Evolutionary conservation across 768 basidiomycete genomes (phyloP), one percentile per base, ranked within the genome.

Genomic region (Termitomyces sp.): DNA sequence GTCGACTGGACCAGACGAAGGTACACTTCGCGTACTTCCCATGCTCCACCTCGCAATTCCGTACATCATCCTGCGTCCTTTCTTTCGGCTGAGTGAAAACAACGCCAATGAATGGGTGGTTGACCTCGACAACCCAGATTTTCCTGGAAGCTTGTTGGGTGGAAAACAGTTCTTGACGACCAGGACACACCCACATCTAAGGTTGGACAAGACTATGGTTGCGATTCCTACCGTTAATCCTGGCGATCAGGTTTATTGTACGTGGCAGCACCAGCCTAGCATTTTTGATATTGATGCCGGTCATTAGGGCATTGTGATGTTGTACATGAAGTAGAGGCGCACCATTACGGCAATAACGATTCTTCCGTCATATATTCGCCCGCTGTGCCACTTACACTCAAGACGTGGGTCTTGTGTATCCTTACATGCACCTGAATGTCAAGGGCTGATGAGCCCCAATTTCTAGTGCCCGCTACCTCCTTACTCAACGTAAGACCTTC

Each of bases 191-290:
- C 87, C 87, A 0, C 85, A 88, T 66, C 63, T 88, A n/a, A 65
- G 70, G 53, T 70, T 88, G 19, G 71, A 66, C 5, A 62, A 72
- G 60, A 82, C 79, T 1, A 85, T 87, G 84, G 69, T 78, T 9
- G 76, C 78, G 9, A 70, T 86, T 41, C 83, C 85, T 0, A 68
- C 54, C 17, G 82, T 88, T 2, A 69, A 80, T 42, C 83, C 85
- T 3, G 85, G 85, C 0, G 82, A 87, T 65, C 81, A 85, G 60
- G 83, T 83, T 15, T 80, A 81, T 53, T 83, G 80, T 81, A 53
- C 49, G 68, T 66, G 35, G 5, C 11, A 3, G 32, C 38, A 37
- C 19, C 41, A 14, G 15, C 19, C 6, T 35, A 28, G n/a, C 9
- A 22, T 41, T 22, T 50, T 41, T 8, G 45, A 48, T 54, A 15